These are phyloP conservation scores for Bretschneidera sinensis DNA, from an alignment of 345 rosid genomes.

Conservation along the genomic window DNA sequence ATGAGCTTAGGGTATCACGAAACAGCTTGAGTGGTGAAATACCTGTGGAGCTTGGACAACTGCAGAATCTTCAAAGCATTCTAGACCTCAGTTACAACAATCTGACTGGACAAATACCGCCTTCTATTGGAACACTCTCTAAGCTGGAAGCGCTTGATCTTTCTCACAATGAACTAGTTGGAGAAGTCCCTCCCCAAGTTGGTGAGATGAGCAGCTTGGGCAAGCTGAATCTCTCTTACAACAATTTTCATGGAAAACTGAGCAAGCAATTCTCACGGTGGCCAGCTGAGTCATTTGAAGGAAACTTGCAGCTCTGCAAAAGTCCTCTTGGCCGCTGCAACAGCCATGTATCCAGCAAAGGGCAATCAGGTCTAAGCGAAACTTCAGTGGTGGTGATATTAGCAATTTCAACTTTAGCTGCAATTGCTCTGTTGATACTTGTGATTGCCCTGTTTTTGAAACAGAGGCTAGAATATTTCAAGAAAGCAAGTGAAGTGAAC, in stretches of 20 bases:
- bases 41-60: conserved; percentile 70
- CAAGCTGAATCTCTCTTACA: conserved; percentile 70
- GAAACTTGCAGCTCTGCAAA: conserved; percentile 73
- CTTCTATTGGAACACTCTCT: conserved; percentile 55
- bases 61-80: conserved; percentile 69
- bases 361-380: conserved; percentile 40
- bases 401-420: conserved; percentile 57
- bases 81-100: conserved; percentile 78
- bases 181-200: conserved; percentile 60
- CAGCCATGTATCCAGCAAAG: conserved; percentile 18
- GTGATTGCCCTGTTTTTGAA: conserved; percentile 46
- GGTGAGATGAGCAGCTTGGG: conserved; percentile 77
- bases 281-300: conserved; percentile 70
- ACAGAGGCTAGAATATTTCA: conserved; percentile 41
- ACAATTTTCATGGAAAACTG: conserved; percentile 64
- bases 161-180: conserved; percentile 68
- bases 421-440: conserved; percentile 52
- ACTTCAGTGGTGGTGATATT: conserved; percentile 49
- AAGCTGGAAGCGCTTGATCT: conserved; percentile 83
- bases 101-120: conserved; percentile 61
- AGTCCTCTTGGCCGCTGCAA: conserved; percentile 56
- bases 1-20: conserved; percentile 62
- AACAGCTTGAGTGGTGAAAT: conserved; percentile 68
- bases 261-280: conserved; percentile 67
- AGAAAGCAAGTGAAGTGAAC: conserved; percentile 38